Evolutionary conservation across 2,329 filamentous ascomycete genomes (phyloP), one percentile per base, ranked within the genome.

Genomic region (Aspergillus caelatus): DNA sequence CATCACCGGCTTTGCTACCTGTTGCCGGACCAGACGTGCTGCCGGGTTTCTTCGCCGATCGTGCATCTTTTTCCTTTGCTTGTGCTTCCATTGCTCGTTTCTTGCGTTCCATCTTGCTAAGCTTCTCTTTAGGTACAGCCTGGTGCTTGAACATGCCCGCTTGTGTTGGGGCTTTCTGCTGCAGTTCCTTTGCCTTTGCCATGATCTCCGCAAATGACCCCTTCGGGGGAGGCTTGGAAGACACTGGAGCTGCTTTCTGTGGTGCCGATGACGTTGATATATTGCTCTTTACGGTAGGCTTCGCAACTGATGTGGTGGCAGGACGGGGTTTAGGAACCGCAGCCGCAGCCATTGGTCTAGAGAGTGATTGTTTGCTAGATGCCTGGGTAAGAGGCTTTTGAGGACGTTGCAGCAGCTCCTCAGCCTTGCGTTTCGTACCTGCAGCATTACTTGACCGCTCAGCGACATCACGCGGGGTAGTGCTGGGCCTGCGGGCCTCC

Each of bases 171-270:
- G 79, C 80, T 66, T 80, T 78, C 57, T 83, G 77, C 70, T 80
- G 82, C 61, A 81, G 80, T 56, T 83, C 84, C 71, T 88, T 85
- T 52, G 87, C 88, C 68, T 83, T 81, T 62, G 82, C 81, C 75
- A 89, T 81, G 50, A 89, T 80, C 57, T 86, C 86, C 50, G 86
- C 83, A 73, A 84, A 90, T 1, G 84, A 86, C 32, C 85, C 85
- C 69, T 84, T 85, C 63, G 85, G 85, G 7, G 84, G 83, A 5
- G 83, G 76, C 60, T 81, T 81, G 28, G 75, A 73, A 12, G 73
- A 74, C 21, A 66, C 62, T 21, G 68, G 63, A 11, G 69, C 60
- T 16, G 66, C 48, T 43, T 71, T 73, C 32, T 66, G 61, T 23
- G 67, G 26, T 41, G 67, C 58, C 21, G 70, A 48, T 28, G 67